These are phyloP conservation scores for Penicillium bialowiezense DNA, from an alignment of 495 filamentous ascomycete species.

Conservation along the genomic window DNA sequence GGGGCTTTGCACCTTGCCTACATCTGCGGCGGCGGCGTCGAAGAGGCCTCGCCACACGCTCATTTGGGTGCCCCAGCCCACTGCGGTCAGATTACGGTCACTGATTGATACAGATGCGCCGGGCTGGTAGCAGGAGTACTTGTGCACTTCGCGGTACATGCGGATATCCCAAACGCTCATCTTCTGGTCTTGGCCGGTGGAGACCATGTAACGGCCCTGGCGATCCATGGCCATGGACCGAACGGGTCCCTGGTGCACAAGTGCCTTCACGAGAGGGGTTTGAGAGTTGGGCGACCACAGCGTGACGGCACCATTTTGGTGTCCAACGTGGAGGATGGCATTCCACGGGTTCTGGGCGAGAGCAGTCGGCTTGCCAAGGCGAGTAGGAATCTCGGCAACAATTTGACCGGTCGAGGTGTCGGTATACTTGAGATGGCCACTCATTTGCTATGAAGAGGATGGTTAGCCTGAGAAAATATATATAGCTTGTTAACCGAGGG, in stretches of 20 bases:
- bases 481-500: background rate
- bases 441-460: constrained; percentile 57
- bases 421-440: constrained; percentile 87
- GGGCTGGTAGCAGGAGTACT: constrained; percentile 81
- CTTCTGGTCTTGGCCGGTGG: constrained; percentile 82
- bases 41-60: constrained; percentile 90
- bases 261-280: constrained; percentile 83
- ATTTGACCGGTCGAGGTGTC: constrained; percentile 90
- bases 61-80: constrained; percentile 87
- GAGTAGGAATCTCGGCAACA: constrained; percentile 78
- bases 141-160: constrained; percentile 88
- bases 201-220: constrained; percentile 92
- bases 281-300: constrained; percentile 94
- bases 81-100: constrained; percentile 80
- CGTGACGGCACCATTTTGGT: constrained; percentile 90
- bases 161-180: constrained; percentile 98
- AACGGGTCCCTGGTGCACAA: constrained; percentile 95
- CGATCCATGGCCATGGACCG: constrained; percentile 81
- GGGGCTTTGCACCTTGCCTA: constrained; percentile 78
- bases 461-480: background rate
- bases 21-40: constrained; percentile 60
- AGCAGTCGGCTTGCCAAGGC: constrained; percentile 77
- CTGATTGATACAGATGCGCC: constrained; percentile 84
- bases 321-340: constrained; percentile 84
- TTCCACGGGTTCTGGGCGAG: constrained; percentile 87